Base-by-base conservation (phyloP, 768 basidiomycete species). In the Rubroboletus satanas region DNA sequence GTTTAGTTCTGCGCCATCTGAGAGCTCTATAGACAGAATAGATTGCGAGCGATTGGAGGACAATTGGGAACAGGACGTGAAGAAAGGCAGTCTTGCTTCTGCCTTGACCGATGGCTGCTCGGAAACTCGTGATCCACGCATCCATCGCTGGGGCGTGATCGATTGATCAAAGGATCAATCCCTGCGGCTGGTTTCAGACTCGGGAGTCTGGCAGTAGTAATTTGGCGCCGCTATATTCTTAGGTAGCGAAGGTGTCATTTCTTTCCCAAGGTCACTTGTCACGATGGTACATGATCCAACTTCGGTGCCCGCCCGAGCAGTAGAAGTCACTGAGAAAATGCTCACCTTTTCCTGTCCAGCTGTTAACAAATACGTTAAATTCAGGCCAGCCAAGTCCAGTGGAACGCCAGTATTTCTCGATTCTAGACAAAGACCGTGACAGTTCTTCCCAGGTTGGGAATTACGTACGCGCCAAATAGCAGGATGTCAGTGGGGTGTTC, bases 11-110 rank as follows among this genome's bases (percentile, higher is more conserved):
- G 23, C 23, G 21, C 62, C 60, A 54, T 38, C 14, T 45, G 11
- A 66, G 28, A 37, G 51, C 46, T 44, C 32, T 52, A 37, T 60
- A 62, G 46, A 56, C 15, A 3, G 49, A 54, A 33, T 66, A 66
- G 31, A 67, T 31, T 8, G 45, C 52, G 5, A 66, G 39, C 0
- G 62, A 56, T 28, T 51, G 57, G 17, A 66, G 49, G 37, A 55
- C 26, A 14, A 61, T 21, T 28, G 55, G 62, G 9, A 67, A 26
- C 17, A 62, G 7, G 33, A 52, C 8, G 15, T 21, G 35, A 49
- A 59, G 39, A 37, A 56, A 32, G 45, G n/a, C 1, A 12, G 12
- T 29, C 46, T 32, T 55, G 28, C 42, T 37, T 49, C 28, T 51
- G 18, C 14, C 49, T 38, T 14, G 32, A 11, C 38, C 23, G 11